Percentiles rank a stretch among this genome's conserved stretches.
Evolutionary conservation across 2,329 filamentous ascomycete genomes (phyloP).

Genomic region (Tolypocladium inflatum): DNA sequence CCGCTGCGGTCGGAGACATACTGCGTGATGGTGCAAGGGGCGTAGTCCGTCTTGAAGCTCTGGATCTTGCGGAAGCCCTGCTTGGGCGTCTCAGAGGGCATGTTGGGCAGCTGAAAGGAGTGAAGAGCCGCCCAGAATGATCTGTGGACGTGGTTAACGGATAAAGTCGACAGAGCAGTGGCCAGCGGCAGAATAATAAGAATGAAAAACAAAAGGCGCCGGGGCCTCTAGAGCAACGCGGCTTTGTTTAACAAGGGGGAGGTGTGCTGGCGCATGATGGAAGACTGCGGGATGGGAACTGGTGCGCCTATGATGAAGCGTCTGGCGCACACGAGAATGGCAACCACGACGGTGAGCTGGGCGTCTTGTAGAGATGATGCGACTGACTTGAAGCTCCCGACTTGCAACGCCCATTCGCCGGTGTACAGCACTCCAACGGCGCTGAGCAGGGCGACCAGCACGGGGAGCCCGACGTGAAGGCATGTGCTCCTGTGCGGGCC

Average conservation of each 20-base stretch:
- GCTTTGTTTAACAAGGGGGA: background rate
- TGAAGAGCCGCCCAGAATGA: constrained; percentile 4
- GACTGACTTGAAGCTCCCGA: no score
- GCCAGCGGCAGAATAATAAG: no score
- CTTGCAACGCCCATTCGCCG: no score
- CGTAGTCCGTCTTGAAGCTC: constrained; percentile 82
- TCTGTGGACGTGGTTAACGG: background rate
- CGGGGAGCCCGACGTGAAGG: no score
- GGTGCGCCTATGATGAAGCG: background rate
- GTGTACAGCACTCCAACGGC: no score
- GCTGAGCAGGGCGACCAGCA: no score
- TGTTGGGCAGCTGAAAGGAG: constrained; percentile 19
- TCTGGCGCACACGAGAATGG: background rate
- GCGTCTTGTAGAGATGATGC: no score
- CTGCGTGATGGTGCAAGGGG: constrained; percentile 78
- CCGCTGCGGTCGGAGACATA: constrained; percentile 94
- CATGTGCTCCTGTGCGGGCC: no score
- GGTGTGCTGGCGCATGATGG: background rate
- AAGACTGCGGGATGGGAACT: background rate
- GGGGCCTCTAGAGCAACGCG: background rate
- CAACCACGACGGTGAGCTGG: no score
- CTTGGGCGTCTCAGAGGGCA: constrained; percentile 41
- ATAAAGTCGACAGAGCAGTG: background rate
- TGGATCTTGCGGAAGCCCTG: constrained; percentile 74
- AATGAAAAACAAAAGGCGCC: no score